Evolutionary conservation across 1,139 yeast species (phyloP).

Genomic region (Yamadazyma diddensiae): DNA sequence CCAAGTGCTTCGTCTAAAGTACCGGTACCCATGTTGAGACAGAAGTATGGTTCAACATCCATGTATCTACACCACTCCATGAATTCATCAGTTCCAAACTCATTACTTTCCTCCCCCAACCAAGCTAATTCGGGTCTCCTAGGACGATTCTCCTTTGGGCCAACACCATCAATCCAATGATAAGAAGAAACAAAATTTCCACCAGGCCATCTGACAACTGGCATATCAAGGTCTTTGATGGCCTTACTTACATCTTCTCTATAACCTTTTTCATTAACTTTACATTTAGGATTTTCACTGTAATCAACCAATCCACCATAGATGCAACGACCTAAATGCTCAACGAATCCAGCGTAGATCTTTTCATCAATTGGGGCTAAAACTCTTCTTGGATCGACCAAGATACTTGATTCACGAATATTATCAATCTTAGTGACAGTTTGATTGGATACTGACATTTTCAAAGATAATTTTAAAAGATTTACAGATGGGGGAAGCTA

Average conservation of each 20-base stretch:
- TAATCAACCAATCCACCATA: constrained; percentile 33
- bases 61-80: constrained; percentile 27
- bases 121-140: constrained; percentile 31
- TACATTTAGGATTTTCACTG: constrained; percentile 13
- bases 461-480: too few species aligned
- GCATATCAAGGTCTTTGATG: constrained; percentile 25
- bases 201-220: constrained; percentile 33
- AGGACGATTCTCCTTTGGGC: constrained; percentile 25
- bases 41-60: constrained; percentile 26
- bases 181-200: constrained; percentile 31
- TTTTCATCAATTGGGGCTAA: constrained; percentile 20
- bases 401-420: constrained; percentile 9
- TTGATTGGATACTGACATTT: constrained; percentile 13
- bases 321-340: constrained; percentile 31
- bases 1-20: constrained; percentile 30
- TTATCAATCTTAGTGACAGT: constrained; percentile 10
- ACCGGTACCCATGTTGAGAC: constrained; percentile 34
- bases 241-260: constrained; percentile 26
- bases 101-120: constrained; percentile 26
- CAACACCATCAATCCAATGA: constrained; percentile 33
- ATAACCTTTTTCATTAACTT: constrained; percentile 22
- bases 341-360: constrained; percentile 29
- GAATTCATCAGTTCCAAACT: constrained; percentile 32
- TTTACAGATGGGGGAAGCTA: too few species aligned
- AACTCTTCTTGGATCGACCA: constrained; percentile 12